These are phyloP conservation scores for Salix exigua DNA, from an alignment of 345 rosid genomes.

Conservation along the genomic window DNA sequence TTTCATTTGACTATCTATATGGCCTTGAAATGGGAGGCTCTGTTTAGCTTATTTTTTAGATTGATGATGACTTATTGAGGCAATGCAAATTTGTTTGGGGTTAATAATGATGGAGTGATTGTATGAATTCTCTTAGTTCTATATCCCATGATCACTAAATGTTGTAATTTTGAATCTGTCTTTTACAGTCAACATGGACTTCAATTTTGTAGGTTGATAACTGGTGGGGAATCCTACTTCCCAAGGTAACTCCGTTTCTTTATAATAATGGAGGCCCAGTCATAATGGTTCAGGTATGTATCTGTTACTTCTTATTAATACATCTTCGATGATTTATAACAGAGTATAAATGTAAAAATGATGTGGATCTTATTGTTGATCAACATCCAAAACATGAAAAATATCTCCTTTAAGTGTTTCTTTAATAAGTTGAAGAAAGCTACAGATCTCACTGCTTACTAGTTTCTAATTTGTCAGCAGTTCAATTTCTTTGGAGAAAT, in stretches of 20 bases:
- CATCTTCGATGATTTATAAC: neutral
- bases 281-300: conserved; percentile 82
- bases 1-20: neutral
- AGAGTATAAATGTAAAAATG: neutral
- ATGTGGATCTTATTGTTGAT: neutral
- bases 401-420: neutral
- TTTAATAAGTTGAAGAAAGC: neutral
- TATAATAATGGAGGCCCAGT: conserved; percentile 84
- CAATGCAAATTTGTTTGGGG: neutral
- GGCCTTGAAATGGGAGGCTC: neutral
- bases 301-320: neutral
- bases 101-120: neutral
- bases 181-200: neutral
- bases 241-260: conserved; percentile 63
- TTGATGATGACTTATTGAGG: neutral
- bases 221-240: conserved; percentile 85
- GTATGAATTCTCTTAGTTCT: neutral
- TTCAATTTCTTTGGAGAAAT: neutral
- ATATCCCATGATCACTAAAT: neutral
- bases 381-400: neutral
- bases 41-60: neutral
- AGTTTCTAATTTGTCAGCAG: neutral
- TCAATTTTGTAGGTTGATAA: conserved; percentile 53
- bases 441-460: neutral
- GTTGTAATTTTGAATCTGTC: no score